A percentile compares a stretch with the other conserved stretches of the same genome.
Evolutionary conservation across 2,329 filamentous ascomycete species (phyloP).

Genomic region (Colletotrichum brevisporum): DNA sequence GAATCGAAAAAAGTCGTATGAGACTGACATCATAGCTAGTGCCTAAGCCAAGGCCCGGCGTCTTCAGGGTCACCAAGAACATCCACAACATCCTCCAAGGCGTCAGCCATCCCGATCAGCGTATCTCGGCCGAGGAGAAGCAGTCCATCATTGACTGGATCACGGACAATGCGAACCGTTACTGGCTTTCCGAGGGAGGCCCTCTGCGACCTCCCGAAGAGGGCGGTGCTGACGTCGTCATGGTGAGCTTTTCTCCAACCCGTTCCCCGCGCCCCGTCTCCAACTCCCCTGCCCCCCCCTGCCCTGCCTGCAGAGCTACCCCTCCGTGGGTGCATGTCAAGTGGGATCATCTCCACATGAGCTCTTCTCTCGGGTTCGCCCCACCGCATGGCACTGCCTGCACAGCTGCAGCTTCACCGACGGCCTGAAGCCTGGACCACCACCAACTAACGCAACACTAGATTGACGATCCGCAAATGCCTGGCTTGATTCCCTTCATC

Average conservation of each 20-base stretch:
- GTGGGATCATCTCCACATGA: constrained; percentile 33
- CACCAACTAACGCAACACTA: constrained; percentile 44
- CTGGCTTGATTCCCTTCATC: constrained; percentile 80
- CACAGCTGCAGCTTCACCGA: too few relatives aligned
- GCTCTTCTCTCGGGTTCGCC: constrained; percentile 18
- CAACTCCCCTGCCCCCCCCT: constrained; percentile 27
- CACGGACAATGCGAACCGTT: constrained; percentile 78
- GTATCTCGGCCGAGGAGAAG: constrained; percentile 75
- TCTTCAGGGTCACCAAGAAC: constrained; percentile 88
- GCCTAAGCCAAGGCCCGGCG: constrained; percentile 82
- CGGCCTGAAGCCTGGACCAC: too few relatives aligned
- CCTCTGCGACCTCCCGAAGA: constrained; percentile 75
- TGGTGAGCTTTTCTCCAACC: constrained; percentile 59
- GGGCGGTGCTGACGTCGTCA: constrained; percentile 82
- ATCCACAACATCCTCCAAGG: constrained; percentile 92
- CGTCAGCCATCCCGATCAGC: constrained; percentile 75
- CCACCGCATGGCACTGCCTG: constrained; percentile 2
- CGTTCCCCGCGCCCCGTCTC: constrained; percentile 18
- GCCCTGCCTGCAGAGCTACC: constrained; percentile 28
- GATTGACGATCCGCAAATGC: constrained; percentile 90
- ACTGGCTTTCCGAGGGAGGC: constrained; percentile 79
- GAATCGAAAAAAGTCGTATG: constrained; percentile 12
- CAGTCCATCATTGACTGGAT: constrained; percentile 79
- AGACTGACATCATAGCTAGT: constrained; percentile 59
- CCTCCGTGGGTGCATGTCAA: constrained; percentile 32